Evolutionary conservation across 2,329 filamentous ascomycete species (phyloP), one percentile per base, ranked within the genome.

Genomic region (Alternaria sp.): DNA sequence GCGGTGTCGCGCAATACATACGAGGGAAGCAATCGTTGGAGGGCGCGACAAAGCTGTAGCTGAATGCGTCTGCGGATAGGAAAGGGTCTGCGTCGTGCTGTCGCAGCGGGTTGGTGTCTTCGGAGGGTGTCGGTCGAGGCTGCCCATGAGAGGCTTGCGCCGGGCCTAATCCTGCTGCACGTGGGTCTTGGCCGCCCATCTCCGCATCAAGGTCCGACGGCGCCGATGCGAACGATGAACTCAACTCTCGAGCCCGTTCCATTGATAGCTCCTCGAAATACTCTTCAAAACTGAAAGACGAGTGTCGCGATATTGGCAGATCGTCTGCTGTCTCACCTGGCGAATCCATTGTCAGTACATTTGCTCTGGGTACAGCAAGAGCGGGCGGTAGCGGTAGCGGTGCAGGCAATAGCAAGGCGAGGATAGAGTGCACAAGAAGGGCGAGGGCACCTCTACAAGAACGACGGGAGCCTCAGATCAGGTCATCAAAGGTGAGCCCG

Each of bases 101-200:
- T 65, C 59, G 55, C 62, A 58, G 51, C 55, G 15, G 33, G 30
- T 23, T 47, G 50, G 47, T 43, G 55, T 58, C 43, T 25, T 63
- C 46, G 55, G 62, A 45, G 51, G 8, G 53, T 55, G 60, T 56
- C 30, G 51, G 47, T 33, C 37, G 55, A 47, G 30, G 41, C 50
- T 60, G 60, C 18, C 54, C 62, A 43, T 61, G 62, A 61, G 58
- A 61, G 63, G 30, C 50, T 57, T 61, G 63, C 65, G 65, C 63
- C 60, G 54, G 55, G 55, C 51, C 63, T 50, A 57, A 49, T 44
- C 43, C 53, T 55, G 64, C 53, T 55, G 64, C 55, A 61, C 58
- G 58, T 54, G 61, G 20, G 54, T 26, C 58, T 61, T 61, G 62
- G 62, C 60, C 44, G 23, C 46, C 46, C 56, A 44, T 47, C n/a